A percentile compares a stretch with the other conserved stretches of the same genome.
Conservation (phyloP, 129 eudicot genomes). For the Glebionis coronaria region DNA sequence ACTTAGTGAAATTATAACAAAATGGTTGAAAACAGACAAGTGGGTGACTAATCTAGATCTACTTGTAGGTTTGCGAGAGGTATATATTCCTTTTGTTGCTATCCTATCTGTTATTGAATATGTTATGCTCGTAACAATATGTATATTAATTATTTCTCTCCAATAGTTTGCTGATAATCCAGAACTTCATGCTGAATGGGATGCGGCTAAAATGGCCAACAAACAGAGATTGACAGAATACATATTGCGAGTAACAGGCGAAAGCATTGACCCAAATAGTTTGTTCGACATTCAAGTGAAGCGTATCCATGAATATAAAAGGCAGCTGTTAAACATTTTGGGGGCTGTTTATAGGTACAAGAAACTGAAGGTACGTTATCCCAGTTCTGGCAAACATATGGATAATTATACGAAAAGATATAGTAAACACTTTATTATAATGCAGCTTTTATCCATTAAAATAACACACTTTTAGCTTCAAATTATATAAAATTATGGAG, state of each 20-base stretch:
- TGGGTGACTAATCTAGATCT: constrained; percentile 98
- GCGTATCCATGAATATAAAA: constrained; percentile 95
- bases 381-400: background rate
- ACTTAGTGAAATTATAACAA: constrained; percentile 85
- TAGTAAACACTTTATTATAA: background rate
- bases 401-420: background rate
- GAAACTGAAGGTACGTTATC: constrained; percentile 77
- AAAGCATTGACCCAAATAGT: constrained; percentile 79
- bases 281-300: constrained; percentile 98
- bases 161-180: constrained; percentile 83
- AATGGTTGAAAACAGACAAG: constrained; percentile 95
- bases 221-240: constrained; percentile 76
- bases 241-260: constrained; percentile 78
- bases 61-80: constrained; percentile 76
- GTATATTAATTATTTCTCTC: constrained; percentile 24
- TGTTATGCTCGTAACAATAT: constrained; percentile 10
- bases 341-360: constrained; percentile 97
- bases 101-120: background rate
- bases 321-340: constrained; percentile 90
- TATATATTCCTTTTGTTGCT: constrained; percentile 26
- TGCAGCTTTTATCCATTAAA: no score
- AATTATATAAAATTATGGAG: background rate
- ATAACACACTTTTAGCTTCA: background rate
- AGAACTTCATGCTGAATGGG: constrained; percentile 90
- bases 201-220: constrained; percentile 91